Evolutionary conservation across 139 green algal genomes (phyloP).

Genomic region (Chlamydomonas incerta): DNA sequence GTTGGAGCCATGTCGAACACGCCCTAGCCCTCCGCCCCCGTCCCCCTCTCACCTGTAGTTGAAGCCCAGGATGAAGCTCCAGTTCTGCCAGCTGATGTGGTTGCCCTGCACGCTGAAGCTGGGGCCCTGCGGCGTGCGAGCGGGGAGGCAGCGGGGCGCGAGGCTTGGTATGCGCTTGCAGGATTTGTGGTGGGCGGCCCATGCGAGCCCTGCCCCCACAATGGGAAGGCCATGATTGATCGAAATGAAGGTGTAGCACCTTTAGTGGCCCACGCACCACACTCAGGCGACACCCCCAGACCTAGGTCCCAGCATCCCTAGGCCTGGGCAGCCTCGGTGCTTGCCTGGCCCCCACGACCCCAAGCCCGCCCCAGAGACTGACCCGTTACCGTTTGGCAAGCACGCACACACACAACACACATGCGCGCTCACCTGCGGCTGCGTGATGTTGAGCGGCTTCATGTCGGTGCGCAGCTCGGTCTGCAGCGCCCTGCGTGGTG

Average conservation of each 20-base stretch:
- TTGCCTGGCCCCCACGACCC: too few species aligned
- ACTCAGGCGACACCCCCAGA: too few species aligned
- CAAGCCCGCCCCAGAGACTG: too few species aligned
- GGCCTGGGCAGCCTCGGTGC: too few species aligned
- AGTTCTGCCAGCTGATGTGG: slow-evolving; percentile 83
- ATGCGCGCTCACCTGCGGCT: slow-evolving; percentile 35
- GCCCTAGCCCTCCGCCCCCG: not conserved
- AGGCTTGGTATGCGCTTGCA: not conserved
- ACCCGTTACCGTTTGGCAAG: not conserved
- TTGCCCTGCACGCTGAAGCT: slow-evolving; percentile 79
- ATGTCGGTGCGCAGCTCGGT: slow-evolving; percentile 49
- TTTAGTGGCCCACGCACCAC: too few species aligned
- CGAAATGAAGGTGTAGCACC: too few species aligned
- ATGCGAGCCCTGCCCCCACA: too few species aligned
- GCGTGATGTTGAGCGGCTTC: slow-evolving; percentile 76
- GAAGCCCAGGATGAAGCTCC: slow-evolving; percentile 84
- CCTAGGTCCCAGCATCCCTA: too few species aligned
- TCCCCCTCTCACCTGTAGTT: slow-evolving; percentile 69
- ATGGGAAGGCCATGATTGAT: too few species aligned
- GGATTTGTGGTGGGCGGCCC: too few species aligned
- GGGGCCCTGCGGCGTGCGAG: slow-evolving; percentile 65
- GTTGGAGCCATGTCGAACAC: not conserved
- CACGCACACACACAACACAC: not conserved
- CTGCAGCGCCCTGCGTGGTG: not conserved
- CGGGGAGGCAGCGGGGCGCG: not conserved